A percentile compares a stretch with the other conserved stretches of the same genome.
phyloP scores from a whole-genome alignment of 441 rosid genomes.

The Brassica hybrid region DNA sequence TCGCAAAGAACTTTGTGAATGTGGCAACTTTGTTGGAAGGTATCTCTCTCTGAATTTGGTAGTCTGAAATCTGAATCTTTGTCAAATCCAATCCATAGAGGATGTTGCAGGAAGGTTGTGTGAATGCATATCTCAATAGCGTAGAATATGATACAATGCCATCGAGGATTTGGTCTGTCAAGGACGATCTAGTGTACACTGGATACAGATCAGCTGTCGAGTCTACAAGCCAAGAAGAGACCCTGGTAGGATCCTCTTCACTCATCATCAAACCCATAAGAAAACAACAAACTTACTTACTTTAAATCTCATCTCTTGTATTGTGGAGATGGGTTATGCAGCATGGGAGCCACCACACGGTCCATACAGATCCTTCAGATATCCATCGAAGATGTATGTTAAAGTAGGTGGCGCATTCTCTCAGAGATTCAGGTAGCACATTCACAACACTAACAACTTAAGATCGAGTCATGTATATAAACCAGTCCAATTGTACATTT shows the following conservation, averaged over 20 bases:
- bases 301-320: neutral
- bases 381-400: constrained; percentile 66
- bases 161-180: constrained; percentile 75
- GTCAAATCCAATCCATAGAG: constrained; percentile 19
- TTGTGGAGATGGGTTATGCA: constrained; percentile 64
- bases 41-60: constrained; percentile 7
- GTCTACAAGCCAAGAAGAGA: constrained; percentile 82
- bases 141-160: constrained; percentile 80
- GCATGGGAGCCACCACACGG: constrained; percentile 90
- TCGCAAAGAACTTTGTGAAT: constrained; percentile 61
- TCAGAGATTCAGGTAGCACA: constrained; percentile 69
- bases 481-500: no score
- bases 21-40: constrained; percentile 81
- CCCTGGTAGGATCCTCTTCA: constrained; percentile 54
- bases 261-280: constrained; percentile 11
- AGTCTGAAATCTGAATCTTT: neutral
- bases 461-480: no score
- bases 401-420: constrained; percentile 74
- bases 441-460: no score
- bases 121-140: constrained; percentile 67
- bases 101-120: constrained; percentile 53
- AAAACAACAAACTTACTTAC: neutral
- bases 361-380: constrained; percentile 60
- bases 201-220: constrained; percentile 93
- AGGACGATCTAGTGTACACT: constrained; percentile 77